Base-by-base conservation (phyloP, 208 protist genomes). In the Acanthamoeba triangularis region DNA sequence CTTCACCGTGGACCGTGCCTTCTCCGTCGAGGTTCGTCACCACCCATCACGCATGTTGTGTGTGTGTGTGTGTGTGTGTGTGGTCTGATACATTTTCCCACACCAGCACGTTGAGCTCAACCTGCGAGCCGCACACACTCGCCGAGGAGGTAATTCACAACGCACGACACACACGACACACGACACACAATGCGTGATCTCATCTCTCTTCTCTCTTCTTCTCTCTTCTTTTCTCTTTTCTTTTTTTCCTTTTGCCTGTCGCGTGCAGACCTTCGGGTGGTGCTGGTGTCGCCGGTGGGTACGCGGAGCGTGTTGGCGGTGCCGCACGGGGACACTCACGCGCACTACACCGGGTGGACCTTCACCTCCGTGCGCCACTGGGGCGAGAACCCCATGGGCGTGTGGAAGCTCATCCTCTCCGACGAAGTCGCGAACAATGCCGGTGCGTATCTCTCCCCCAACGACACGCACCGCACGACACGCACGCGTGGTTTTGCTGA, bases 381-480 rank as follows among this genome's bases (percentile, higher is more conserved):
- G 76, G 76, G 76, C 35, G 76, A 85, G 44, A 85, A 85, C n/a
- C 76, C 76, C 13, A 85, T 85, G 76, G 76, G 76, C 76, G 47
- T 56, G 25, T 85, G 76, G 76, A 47, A 56, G 35, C 76, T 85
- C 23, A 56, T 85, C 28, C 35, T 85, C 47, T 85, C 76, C 8
- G 76, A 85, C 30, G 76, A 85, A 56, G 8, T 33, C 76, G 14
- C 41, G 16, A 20, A 20, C 76, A 20, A 25, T 5, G 76, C 59
- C 30, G 76, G 76, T 56, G n/a, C 7, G 72, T 37, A 30, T 11
- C 10, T 10, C n/a, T n/a, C n/a, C n/a, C n/a, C 49, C 49, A 54
- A 20, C 49, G 13, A 54, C 49, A 54, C 49, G 37, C 37, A 41
- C 37, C 37, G 37, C 59, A 65, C 14, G 20, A 65, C 59, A 65